Base-by-base conservation (phyloP, 2,329 filamentous ascomycete genomes). In the Cercospora sp. region DNA sequence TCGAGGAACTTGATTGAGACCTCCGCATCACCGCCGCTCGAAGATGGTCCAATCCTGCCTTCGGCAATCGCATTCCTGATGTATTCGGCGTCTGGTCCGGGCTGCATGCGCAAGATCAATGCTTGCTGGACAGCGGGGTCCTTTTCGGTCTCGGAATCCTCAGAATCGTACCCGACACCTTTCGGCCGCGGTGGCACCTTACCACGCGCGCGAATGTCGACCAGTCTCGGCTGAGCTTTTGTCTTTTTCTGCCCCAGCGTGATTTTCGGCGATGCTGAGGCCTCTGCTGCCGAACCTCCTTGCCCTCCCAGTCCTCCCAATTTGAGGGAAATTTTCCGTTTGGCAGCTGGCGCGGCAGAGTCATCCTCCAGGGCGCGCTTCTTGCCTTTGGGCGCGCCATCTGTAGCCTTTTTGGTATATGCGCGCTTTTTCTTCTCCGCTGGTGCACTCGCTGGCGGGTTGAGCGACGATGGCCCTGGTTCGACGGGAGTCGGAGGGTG, bases 131-230 rank as follows among this genome's bases (percentile, higher is more conserved):
- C 92, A 1, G 91, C 86, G 0, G 95, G 95, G 75, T 99, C 95
- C 9, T 83, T 80, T 79, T 99, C 95, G 13, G 90, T 88, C 76
- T 98, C 95, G 65, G 93, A 95, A 12, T 94, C 93, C 79, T 98
- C 95, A 3, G 94, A 97, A 78, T 99, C 95, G 80, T 98, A 99
- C 7, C 94, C 95, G 65, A 96, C 93, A 62, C 95, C 95, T 33
- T 86, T 83, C 6, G 91, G 90, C 68, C 73, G 64, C 72, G 69
- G 58, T 58, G 72, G 72, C 61, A 64, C 72, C 67, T 69, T 68
- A 60, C 68, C 70, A 65, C 66, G 69, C 67, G 69, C 66, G 23
- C 66, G 68, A 45, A 72, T 70, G 53, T 72, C 73, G 39, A 74
- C 60, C 2, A 73, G 58, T 62, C 71, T 73, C 2, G 76, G 74